Evolutionary conservation across 2,329 filamentous ascomycete species (phyloP).

Genomic region (Furcasterigmium furcatum): DNA sequence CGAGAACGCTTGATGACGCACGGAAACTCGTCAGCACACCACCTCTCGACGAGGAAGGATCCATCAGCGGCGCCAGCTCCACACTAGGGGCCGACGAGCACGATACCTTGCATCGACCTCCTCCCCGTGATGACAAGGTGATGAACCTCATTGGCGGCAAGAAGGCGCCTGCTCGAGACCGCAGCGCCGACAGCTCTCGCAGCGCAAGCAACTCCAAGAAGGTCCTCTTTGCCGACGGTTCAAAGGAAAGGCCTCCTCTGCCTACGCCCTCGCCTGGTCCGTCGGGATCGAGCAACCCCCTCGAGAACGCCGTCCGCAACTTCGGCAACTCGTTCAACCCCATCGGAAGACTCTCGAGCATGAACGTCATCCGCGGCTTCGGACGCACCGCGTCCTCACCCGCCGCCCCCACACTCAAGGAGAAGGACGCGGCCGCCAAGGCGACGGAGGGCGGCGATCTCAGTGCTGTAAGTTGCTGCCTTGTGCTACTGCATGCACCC

Average conservation of each 20-base stretch:
- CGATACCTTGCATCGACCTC: slow-evolving; percentile 23
- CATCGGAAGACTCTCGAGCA: slow-evolving; percentile 71
- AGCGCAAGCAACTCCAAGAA: slow-evolving; percentile 62
- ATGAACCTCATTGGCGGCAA: slow-evolving; percentile 70
- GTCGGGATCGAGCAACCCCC: slow-evolving; percentile 19
- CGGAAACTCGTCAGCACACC: slow-evolving; percentile 80
- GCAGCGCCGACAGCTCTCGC: slow-evolving; percentile 70
- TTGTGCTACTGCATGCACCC: too few relatives aligned
- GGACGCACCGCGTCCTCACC: slow-evolving; percentile 52
- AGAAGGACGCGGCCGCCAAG: slow-evolving; percentile 28
- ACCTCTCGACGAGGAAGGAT: slow-evolving; percentile 57
- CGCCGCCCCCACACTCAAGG: slow-evolving; percentile 28
- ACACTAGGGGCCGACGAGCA: slow-evolving; percentile 38
- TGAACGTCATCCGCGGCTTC: slow-evolving; percentile 73
- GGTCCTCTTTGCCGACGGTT: slow-evolving; percentile 46
- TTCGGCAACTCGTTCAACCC: slow-evolving; percentile 80
- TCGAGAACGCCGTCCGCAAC: slow-evolving; percentile 74
- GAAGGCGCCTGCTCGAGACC: slow-evolving; percentile 55
- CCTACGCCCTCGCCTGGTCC: slow-evolving; percentile 10
- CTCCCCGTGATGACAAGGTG: slow-evolving; percentile 58
- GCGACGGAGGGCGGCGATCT: slow-evolving; percentile 51
- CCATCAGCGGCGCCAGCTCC: slow-evolving; percentile 55
- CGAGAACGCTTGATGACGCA: slow-evolving; percentile 90
- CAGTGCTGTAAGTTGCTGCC: slow-evolving; percentile 45
- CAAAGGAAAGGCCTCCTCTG: slow-evolving; percentile 29